Base-by-base conservation (phyloP, 2,329 filamentous ascomycete genomes). In the Claviceps fusiformis region DNA sequence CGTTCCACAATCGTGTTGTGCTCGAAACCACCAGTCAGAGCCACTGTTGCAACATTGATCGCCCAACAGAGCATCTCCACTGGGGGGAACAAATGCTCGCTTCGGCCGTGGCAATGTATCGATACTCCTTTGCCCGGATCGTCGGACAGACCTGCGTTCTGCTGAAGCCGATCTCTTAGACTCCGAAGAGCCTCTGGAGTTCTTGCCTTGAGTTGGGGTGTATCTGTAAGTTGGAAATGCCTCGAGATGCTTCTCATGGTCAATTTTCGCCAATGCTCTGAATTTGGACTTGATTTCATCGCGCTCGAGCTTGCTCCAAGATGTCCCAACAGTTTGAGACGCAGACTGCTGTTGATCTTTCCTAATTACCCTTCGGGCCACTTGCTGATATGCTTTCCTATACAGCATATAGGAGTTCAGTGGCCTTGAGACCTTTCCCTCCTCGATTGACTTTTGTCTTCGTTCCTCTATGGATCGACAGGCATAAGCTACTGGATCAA, bases 381-480 rank as follows among this genome's bases (percentile, higher is more conserved):
- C 79, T 58, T 93, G 87, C 57, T 95, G 88, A 66, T 89, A 96
- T 7, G 89, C 89, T 61, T 93, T 95, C 46, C 93, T 86, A 69
- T 98, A 98, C 52, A 98, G 76, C 86, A 98, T 95, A 73, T 97
- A 98, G 0, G 89, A 92, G 69, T 98, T 98, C 86, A 96, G 95
- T 3, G 93, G 91, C 35, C 93, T 80, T 3, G 78, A 78, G 41
- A 92, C 71, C 58, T 77, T 78, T 2, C 79, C 77, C 17, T 56
- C 53, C 19, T 56, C 41, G 8, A 31, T 19, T 1, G 52, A 41
- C 54, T 54, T 58, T n/a, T 48, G 35, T 50, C 41, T 49, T 17
- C 56, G 55, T 50, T 54, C 52, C 31, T 56, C 54, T 31, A 55
- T 27, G 5, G 56, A 50, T 29, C 56, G 54, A 5, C 52, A 41